Evolutionary conservation across 495 filamentous ascomycete species (phyloP).

Genomic region (Penicillium riverlandense): DNA sequence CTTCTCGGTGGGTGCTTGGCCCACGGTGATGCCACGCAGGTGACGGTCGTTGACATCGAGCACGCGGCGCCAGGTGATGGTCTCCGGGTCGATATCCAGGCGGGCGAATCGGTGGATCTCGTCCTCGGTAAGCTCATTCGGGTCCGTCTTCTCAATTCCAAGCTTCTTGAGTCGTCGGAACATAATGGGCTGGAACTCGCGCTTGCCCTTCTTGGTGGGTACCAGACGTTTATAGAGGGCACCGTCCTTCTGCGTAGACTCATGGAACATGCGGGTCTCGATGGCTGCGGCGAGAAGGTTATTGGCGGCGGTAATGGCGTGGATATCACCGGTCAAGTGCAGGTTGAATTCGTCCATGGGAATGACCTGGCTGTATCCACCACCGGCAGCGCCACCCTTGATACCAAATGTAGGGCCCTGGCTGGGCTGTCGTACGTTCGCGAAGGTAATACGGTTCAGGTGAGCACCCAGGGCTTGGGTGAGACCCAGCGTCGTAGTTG

Average conservation of each 20-base stretch:
- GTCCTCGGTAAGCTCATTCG: conserved; percentile 80
- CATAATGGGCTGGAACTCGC: conserved; percentile 82
- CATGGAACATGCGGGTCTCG: conserved; percentile 97
- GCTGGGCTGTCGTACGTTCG: conserved; percentile 94
- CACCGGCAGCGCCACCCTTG: conserved; percentile 95
- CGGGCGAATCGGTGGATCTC: conserved; percentile 84
- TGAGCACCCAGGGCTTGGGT: conserved; percentile 92
- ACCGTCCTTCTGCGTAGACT: conserved; percentile 86
- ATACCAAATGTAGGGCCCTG: conserved; percentile 98
- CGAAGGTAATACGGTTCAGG: conserved; percentile 78
- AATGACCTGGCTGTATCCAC: conserved; percentile 97
- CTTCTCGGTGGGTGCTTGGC: conserved; percentile 84
- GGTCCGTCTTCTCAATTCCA: conserved; percentile 90
- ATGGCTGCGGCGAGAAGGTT: conserved; percentile 98
- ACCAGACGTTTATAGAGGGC: conserved; percentile 85
- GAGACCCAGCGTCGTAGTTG: conserved; percentile 94
- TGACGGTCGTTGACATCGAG: conserved; percentile 96
- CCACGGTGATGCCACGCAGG: conserved; percentile 79
- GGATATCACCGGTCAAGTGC: conserved; percentile 95
- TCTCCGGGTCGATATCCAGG: conserved; percentile 91
- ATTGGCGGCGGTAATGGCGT: conserved; percentile 94
- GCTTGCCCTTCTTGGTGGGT: conserved; percentile 81
- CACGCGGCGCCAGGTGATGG: conserved; percentile 94
- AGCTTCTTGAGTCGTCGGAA: conserved; percentile 88
- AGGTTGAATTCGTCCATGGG: conserved; percentile 99